Evolutionary conservation across 2,329 filamentous ascomycete genomes (phyloP), one percentile per base, ranked within the genome.

Genomic region (Exophiala xenobiotica): DNA sequence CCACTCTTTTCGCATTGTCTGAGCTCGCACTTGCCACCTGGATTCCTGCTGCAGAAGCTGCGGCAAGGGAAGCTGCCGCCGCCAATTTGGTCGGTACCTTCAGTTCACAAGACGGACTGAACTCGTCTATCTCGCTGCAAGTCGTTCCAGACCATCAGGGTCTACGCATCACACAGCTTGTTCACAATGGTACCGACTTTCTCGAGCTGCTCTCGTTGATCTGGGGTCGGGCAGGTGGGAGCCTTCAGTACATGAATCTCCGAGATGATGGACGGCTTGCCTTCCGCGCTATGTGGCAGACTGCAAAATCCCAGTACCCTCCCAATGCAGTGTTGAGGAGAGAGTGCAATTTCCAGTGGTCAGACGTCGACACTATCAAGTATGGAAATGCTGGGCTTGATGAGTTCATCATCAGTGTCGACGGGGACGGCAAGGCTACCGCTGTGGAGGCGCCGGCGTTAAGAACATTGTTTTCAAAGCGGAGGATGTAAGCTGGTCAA

Each of bases 1-100:
- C 57, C 0, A 47, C 70, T 7, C 35, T 70, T 3, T 66, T 66
- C 1, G 64, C 66, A 2, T 46, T 70, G 3, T 59, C 64, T 44
- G 58, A 57, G 1, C 64, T 51, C 14, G 49, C 49, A 9, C 31
- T 46, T n/a, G 8, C 40, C 9, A 51, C 33, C 0, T 51, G 49
- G 49, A 40, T 51, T 26, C 41, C 49, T 31, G 49, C 49, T 12
- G 49, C 24, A 3, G 49, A 51, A 19, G 33, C 41, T 2, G 49
- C 67, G 33, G 67, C 65, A 0, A 58, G 61, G 6, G 43, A 38
- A 12, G 63, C 70, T 51, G 63, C 67, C 1, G 46, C 35, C 6
- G 26, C 40, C n/a, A 64, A 64, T 6, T 63, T 59, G 16, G 60
- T 54, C 2, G 61, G 64, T 2, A 64, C 59, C 2, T 69, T 67